phyloP scores from a whole-genome alignment of 2,329 filamentous ascomycete species.

The Hypoxylon sp. region DNA sequence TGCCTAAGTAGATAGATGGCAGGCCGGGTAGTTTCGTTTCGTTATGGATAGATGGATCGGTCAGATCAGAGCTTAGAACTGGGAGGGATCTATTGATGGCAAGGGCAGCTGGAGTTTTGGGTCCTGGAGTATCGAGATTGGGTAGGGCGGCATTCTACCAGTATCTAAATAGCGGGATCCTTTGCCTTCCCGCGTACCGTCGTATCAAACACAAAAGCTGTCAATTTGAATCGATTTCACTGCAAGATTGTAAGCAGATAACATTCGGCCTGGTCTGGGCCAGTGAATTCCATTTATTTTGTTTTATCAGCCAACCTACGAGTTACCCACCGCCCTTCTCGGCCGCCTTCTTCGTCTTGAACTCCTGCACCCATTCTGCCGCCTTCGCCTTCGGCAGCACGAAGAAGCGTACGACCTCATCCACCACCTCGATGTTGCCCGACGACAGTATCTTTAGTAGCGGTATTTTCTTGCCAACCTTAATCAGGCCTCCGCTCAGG shows the following conservation, averaged over 20 bases:
- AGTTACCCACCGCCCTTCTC: constrained; percentile 55
- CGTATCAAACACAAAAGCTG: constrained; percentile 16
- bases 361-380: constrained; percentile 83
- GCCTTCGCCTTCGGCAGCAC: constrained; percentile 81
- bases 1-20: constrained; percentile 7
- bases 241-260: not conserved
- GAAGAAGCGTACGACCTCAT: constrained; percentile 85
- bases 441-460: constrained; percentile 80
- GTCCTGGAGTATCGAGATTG: constrained; percentile 16
- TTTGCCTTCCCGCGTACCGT: constrained; percentile 10
- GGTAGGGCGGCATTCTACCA: constrained; percentile 26
- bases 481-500: constrained; percentile 80
- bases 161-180: constrained; percentile 8
- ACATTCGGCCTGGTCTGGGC: constrained; percentile 5
- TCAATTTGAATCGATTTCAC: not conserved
- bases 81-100: constrained; percentile 17
- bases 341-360: constrained; percentile 79
- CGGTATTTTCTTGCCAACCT: constrained; percentile 87
- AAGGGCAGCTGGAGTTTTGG: constrained; percentile 20
- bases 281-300: constrained; percentile 25
- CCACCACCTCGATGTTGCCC: constrained; percentile 87
- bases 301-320: constrained; percentile 11
- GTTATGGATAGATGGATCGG: constrained; percentile 21
- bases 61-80: not conserved
- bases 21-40: constrained; percentile 9